Evolutionary conservation across 495 filamentous ascomycete species (phyloP).

Genomic region (Neurospora africana): DNA sequence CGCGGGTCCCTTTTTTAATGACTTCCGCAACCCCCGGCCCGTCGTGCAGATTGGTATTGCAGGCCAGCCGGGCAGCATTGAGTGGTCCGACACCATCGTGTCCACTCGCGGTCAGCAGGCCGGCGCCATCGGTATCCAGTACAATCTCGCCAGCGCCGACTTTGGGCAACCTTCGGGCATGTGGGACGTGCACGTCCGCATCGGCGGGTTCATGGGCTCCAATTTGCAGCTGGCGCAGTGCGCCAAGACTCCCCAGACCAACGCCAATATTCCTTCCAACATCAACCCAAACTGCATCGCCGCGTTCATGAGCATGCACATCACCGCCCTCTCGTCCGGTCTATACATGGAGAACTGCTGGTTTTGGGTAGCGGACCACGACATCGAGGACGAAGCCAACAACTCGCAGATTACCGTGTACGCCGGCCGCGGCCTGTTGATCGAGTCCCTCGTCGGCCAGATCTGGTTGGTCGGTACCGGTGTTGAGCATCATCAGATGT

Average conservation of each 20-base stretch:
- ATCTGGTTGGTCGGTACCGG: constrained; percentile 46
- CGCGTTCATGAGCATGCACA: constrained; percentile 58
- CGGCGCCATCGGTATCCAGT: constrained; percentile 27
- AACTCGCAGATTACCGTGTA: constrained; percentile 61
- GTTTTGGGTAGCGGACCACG: constrained; percentile 67
- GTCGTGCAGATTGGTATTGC: constrained; percentile 64
- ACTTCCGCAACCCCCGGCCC: constrained; percentile 53
- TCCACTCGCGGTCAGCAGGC: constrained; percentile 24
- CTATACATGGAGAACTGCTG: constrained; percentile 59
- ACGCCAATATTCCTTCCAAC: constrained; percentile 29
- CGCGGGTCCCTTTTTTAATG: constrained; percentile 51
- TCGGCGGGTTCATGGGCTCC: constrained; percentile 52
- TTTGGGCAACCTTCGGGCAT: constrained; percentile 13
- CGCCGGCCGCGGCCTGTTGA: constrained; percentile 53
- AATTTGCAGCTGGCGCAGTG: constrained; percentile 53
- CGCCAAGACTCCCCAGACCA: constrained; percentile 45
- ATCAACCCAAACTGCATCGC: constrained; percentile 50
- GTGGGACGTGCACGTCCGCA: constrained; percentile 22
- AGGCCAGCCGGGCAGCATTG: constrained; percentile 61
- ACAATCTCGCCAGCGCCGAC: constrained; percentile 13
- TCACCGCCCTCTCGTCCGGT: constrained; percentile 43
- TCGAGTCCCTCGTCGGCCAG: constrained; percentile 44
- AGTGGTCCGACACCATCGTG: constrained; percentile 72
- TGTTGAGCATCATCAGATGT: constrained; percentile 63
- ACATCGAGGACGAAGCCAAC: constrained; percentile 49